Evolutionary conservation across 2,329 filamentous ascomycete species (phyloP), one percentile per base, ranked within the genome.

Genomic region (Neonectria neomacrospora): DNA sequence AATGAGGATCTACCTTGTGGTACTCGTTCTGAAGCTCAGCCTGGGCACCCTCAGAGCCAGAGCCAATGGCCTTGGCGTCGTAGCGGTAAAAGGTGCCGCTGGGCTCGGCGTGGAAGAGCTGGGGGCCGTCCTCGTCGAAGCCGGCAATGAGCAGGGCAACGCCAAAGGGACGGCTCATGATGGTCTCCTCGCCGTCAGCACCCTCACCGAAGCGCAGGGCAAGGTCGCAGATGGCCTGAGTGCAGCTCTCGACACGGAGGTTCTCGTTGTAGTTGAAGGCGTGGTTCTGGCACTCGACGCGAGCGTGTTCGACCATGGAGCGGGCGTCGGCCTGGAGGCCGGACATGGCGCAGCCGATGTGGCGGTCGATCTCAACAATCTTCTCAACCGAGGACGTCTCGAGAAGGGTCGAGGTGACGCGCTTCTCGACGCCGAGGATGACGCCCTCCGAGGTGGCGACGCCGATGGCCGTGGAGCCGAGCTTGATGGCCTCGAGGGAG

Each of bases 401-500:
- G 76, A 99, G 93, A 67, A 99, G 91, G 66, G 95, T 96, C 62
- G 93, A 97, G 65, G 96, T 99, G 74, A 99, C 96, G 76, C 96
- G 94, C 89, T 99, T 99, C 85, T 99, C 96, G 69, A 99, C 96
- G 73, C 96, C 96, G 54, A 99, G 91, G 77, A 99, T 91, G 66
- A 98, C 94, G 76, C 96, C 96, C 79, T 96, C 92, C 62, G 93
- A 92, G 52, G 96, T 99, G 75, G 96, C 94, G 71, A 99, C 94
- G 75, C 96, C 96, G 83, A 99, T 99, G 77, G 96, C 96, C 73
- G 96, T 99, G 75, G 93, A 97, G 73, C 96, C 96, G 72, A 98
- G 92, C 86, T 99, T 99, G 89, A 99, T 99, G 82, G 96, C 96
- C 86, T 99, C 96, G 80, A 99, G 91, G 64, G 96, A 98, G 89